Evolutionary conservation across 2,329 filamentous ascomycete species (phyloP).

Genomic region (Aspergillus ochraceoroseus): DNA sequence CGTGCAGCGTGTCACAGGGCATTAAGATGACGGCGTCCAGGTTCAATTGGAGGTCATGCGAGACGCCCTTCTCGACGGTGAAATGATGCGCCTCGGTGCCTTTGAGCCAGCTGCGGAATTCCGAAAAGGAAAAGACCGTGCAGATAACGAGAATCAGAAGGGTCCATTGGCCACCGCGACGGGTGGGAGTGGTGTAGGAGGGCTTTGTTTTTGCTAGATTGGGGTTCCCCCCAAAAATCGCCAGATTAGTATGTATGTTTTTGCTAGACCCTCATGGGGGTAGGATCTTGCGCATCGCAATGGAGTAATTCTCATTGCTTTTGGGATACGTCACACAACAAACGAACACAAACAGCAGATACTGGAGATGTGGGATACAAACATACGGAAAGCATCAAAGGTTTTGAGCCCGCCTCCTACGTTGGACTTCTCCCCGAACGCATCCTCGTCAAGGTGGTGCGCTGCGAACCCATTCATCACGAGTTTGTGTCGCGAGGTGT

Average conservation of each 20-base stretch:
- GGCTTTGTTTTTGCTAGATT: slow-evolving; percentile 84
- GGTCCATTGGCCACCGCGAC: slow-evolving; percentile 90
- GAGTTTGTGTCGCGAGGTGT: slow-evolving; percentile 21
- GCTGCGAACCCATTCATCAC: slow-evolving; percentile 75
- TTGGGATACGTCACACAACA: not conserved
- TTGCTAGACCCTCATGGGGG: not conserved
- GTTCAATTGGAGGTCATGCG: slow-evolving; percentile 86
- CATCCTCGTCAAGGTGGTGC: slow-evolving; percentile 67
- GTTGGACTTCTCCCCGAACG: slow-evolving; percentile 68
- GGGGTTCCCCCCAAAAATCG: no score
- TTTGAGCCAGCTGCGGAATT: slow-evolving; percentile 75
- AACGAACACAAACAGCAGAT: not conserved
- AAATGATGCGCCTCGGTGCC: slow-evolving; percentile 85
- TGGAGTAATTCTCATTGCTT: no score
- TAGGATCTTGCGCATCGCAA: no score
- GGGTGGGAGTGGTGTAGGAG: slow-evolving; percentile 78
- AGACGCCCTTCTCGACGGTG: slow-evolving; percentile 85
- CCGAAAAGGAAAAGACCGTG: slow-evolving; percentile 67
- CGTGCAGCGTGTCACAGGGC: slow-evolving; percentile 79
- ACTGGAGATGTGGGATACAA: not conserved
- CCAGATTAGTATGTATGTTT: slow-evolving; percentile 3
- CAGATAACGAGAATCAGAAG: slow-evolving; percentile 73
- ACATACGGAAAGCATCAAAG: slow-evolving; percentile 90
- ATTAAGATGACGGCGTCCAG: slow-evolving; percentile 88
- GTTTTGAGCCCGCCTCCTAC: slow-evolving; percentile 60